phyloP scores from a whole-genome alignment of 2,329 filamentous ascomycete species.

The Penicillium oxalicum region DNA sequence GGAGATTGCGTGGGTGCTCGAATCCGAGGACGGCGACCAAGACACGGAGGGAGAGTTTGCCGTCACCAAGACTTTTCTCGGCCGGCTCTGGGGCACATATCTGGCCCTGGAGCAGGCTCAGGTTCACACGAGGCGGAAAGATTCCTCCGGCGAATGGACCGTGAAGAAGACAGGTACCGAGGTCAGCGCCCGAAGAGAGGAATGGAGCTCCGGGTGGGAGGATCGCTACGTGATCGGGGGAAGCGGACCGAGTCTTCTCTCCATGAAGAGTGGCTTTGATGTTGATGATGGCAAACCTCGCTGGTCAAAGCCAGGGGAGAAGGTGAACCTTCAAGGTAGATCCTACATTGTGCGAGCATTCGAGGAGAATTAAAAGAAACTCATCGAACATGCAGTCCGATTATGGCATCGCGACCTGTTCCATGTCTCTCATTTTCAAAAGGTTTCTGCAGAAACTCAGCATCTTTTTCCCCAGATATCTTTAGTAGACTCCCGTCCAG shows the following conservation, averaged over 20 bases:
- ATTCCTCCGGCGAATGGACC: slow-evolving; percentile 7
- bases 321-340: slow-evolving; percentile 13
- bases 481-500: no score
- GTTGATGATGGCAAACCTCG: slow-evolving; percentile 4
- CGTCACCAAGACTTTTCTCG: slow-evolving; percentile 26
- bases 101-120: slow-evolving; percentile 26
- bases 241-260: slow-evolving; percentile 14
- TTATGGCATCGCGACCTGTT: not conserved
- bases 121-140: slow-evolving; percentile 7
- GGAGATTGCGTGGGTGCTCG: slow-evolving; percentile 28
- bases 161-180: slow-evolving; percentile 19
- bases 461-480: no score
- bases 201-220: slow-evolving; percentile 19
- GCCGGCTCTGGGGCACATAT: slow-evolving; percentile 27
- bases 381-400: not conserved
- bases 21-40: slow-evolving; percentile 15
- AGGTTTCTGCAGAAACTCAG: no score
- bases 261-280: slow-evolving; percentile 13
- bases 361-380: slow-evolving; percentile 14
- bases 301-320: slow-evolving; percentile 17
- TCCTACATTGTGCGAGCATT: slow-evolving; percentile 25
- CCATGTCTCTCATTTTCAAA: no score
- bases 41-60: slow-evolving; percentile 13
- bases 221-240: slow-evolving; percentile 17
- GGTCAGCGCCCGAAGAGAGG: slow-evolving; percentile 28